Conservation (phyloP, 495 filamentous ascomycete species). For the Monascus purpureus region DNA sequence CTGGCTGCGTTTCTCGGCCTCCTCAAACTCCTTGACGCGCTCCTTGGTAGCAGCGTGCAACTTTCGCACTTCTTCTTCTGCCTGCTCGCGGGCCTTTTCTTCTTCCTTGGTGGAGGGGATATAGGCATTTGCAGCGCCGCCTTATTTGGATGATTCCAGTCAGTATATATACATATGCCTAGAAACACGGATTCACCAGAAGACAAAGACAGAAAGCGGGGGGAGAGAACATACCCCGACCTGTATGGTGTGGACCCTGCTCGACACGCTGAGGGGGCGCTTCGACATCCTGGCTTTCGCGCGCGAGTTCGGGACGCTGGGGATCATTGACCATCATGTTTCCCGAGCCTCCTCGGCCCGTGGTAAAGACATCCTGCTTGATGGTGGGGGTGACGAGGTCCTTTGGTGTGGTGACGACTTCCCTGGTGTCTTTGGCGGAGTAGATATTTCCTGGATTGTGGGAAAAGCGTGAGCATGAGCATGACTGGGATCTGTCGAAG, state of each 20-base stretch:
- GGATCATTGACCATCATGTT: constrained; percentile 67
- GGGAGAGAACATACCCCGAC: constrained; percentile 32
- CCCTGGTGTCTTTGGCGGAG: too few species aligned
- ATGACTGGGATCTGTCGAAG: constrained; percentile 9
- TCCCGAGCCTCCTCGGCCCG: constrained; percentile 57
- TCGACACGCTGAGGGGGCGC: constrained; percentile 34
- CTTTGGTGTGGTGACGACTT: constrained; percentile 33
- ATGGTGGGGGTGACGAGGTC: constrained; percentile 72
- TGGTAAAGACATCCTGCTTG: constrained; percentile 71
- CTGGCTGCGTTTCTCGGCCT: constrained; percentile 14
- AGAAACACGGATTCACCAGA: too few species aligned
- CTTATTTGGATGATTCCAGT: constrained; percentile 8
- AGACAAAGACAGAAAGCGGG: too few species aligned
- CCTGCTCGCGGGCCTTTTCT: constrained; percentile 15
- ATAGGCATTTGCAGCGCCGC: constrained; percentile 31
- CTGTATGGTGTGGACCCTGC: constrained; percentile 28
- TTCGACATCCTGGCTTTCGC: constrained; percentile 69
- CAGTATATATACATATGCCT: neutral
- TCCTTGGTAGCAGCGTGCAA: constrained; percentile 23
- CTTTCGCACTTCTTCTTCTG: constrained; percentile 21
- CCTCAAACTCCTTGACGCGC: constrained; percentile 22
- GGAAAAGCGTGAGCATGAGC: constrained; percentile 13
- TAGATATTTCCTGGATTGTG: constrained; percentile 56
- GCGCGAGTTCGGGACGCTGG: constrained; percentile 48
- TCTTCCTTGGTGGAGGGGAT: constrained; percentile 27